Base-by-base conservation (phyloP, 108 stramenopile genomes). In the Nitzschia sp. region DNA sequence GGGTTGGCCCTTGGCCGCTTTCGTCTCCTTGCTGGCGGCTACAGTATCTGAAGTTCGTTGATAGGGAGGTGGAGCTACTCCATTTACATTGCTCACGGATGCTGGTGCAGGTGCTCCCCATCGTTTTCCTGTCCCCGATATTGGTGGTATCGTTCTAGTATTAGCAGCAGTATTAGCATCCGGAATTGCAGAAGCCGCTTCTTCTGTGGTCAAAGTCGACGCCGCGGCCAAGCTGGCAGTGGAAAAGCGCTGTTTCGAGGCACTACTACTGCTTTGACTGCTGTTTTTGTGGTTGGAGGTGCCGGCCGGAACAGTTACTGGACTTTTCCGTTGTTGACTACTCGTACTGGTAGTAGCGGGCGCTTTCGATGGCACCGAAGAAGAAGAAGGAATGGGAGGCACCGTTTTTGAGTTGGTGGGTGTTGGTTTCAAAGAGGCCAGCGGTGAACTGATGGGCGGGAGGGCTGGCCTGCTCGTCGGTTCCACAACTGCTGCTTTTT, bases 161-260 rank as follows among this genome's bases (percentile, higher is more conserved):
- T n/a, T n/a, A n/a, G n/a, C n/a, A n/a, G n/a, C n/a, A n/a, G n/a
- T n/a, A n/a, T n/a, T 13, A 44, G 15, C 23, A 6, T 52, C 23
- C 8, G 57, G 57, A 15, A 34, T 13, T 16, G 57, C 29, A 13
- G 32, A 58, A 13, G 57, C 57, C 17, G 57, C 57, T 34, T 58
- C 57, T 19, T 31, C 30, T 3, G 29, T 31, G 17, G 57, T 58
- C 8, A 31, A 25, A 16, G 57, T 31, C 17, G 57, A 30, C 15
- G 57, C 57, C 2, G 3, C 29, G 15, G 57, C 57, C 11, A 58
- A 21, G 57, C 29, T 32, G 27, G 57, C 57, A 58, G 31, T 58
- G 3, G n/a, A 5, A 52, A 6, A 19, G n/a, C 6, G n/a, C n/a
- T n/a, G n/a, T n/a, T n/a, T n/a, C n/a, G n/a, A n/a, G n/a, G n/a